Evolutionary conservation across 1,284 basidiomycete genomes (phyloP), one percentile per base, ranked within the genome.

Genomic region (Moniliella sp.): DNA sequence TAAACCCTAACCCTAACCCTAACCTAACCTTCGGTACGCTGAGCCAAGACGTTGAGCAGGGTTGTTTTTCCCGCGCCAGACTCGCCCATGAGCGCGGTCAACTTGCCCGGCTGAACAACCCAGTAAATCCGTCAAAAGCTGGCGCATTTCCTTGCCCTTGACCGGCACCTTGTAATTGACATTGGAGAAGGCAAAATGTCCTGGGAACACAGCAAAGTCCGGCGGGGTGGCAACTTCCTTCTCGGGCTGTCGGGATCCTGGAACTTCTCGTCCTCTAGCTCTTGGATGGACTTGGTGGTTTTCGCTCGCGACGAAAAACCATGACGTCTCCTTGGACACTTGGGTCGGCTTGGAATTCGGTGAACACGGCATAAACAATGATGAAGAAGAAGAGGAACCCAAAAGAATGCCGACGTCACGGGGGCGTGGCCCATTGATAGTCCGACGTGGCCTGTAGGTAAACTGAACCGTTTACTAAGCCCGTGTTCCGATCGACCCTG

Each of bases 31-130:
- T 15, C n/a, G 17, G 19, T 23, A 12, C 32, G 32, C 14, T 33
- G 32, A 15, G 32, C 32, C n/a, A 33, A 18, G n/a, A 33, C 32
- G 18, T 33, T 33, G 4, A 33, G 26, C 17, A 33, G 26, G 10
- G 32, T 33, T n/a, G 31, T 32, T 25, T 32, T 32, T 4, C 50
- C 50, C 1, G 51, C 51, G 26, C 51, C 51, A n/a, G 44, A 47
- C 29, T 43, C 44, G 18, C 51, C 51, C 51, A 55, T 55, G 4
- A 55, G n/a, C n/a, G 49, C 49, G 7, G 46, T 49, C 39, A 52
- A 42, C 30, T 44, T 45, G 5, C 49, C 49, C 1, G 49, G 49
- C 4, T 29, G 26, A 29, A 50, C 45, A 28, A 52, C 10, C 51
- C 51, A 4, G 35, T 41, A 2, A 74, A 4, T 50, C 31, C 26